Evolutionary conservation across 2,329 filamentous ascomycete genomes (phyloP).

Genomic region (Cordyceps farinosa): DNA sequence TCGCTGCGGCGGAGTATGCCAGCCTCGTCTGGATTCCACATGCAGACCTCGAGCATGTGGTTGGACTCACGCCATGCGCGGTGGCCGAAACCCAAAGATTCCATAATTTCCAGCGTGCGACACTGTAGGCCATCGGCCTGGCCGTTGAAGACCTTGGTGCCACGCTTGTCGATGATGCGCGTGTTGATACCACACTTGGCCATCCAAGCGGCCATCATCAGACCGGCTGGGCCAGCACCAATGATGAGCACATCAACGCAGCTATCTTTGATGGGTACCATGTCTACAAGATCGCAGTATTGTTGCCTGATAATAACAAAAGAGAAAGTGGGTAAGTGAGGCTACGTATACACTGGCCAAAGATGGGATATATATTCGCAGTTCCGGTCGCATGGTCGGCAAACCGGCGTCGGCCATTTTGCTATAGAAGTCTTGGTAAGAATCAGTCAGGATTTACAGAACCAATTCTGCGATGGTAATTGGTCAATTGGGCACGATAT

Average conservation of each 20-base stretch:
- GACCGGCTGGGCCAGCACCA: slow-evolving; percentile 45
- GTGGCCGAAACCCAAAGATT: slow-evolving; percentile 65
- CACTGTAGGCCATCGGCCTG: slow-evolving; percentile 53
- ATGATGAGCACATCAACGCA: slow-evolving; percentile 42
- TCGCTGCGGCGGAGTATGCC: slow-evolving; percentile 56
- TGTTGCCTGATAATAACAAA: background rate
- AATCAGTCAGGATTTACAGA: slow-evolving; percentile 8
- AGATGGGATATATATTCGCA: no score
- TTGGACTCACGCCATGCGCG: slow-evolving; percentile 62
- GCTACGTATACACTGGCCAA: no score
- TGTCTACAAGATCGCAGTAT: background rate
- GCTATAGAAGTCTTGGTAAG: background rate
- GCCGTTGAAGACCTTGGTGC: slow-evolving; percentile 27
- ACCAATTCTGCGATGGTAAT: background rate
- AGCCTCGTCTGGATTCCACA: slow-evolving; percentile 60
- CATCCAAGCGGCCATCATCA: slow-evolving; percentile 41
- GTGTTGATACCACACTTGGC: slow-evolving; percentile 26
- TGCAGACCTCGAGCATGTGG: slow-evolving; percentile 58
- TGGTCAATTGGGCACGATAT: background rate
- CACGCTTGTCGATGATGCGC: slow-evolving; percentile 22
- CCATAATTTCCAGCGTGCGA: slow-evolving; percentile 67
- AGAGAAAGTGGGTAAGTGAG: background rate
- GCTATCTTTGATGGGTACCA: background rate
- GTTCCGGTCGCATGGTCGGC: no score
- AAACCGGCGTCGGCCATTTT: no score